These are phyloP conservation scores for Penicillium lagena DNA, from an alignment of 495 filamentous ascomycete species.

Conservation along the genomic window DNA sequence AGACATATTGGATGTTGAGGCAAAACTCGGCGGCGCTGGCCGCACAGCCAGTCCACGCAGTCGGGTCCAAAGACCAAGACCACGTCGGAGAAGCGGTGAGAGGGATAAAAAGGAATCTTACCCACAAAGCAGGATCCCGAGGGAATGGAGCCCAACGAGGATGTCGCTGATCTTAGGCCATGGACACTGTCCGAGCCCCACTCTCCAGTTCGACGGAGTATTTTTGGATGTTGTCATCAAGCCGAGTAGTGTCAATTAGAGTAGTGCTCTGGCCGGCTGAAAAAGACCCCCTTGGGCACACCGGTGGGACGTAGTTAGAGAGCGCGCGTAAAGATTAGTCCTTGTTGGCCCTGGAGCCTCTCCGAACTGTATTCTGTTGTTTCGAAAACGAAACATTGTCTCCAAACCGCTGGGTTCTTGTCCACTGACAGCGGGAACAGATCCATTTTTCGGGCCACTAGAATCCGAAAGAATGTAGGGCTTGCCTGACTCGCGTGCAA, in stretches of 20 bases:
- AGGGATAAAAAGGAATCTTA: constrained; percentile 6
- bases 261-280: constrained; percentile 1
- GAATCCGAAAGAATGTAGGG: constrained; percentile 9
- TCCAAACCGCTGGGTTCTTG: constrained; percentile 5
- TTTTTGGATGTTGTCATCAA: too few relatives aligned
- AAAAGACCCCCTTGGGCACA: constrained; percentile 10
- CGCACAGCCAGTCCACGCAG: neutral
- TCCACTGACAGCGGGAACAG: constrained; percentile 18
- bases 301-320: neutral
- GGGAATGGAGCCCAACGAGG: constrained; percentile 19
- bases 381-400: neutral
- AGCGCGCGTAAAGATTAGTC: too few relatives aligned
- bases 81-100: constrained; percentile 22
- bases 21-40: neutral
- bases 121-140: constrained; percentile 15
- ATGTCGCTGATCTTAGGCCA: constrained; percentile 13
- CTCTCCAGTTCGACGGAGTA: too few relatives aligned
- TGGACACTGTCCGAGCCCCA: too few relatives aligned
- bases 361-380: too few relatives aligned
- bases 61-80: neutral
- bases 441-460: constrained; percentile 12
- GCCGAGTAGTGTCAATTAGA: too few relatives aligned
- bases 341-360: too few relatives aligned
- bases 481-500: constrained; percentile 3
- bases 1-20: too few relatives aligned